These are phyloP conservation scores for Aspergillus jensenii DNA, from an alignment of 2,329 filamentous ascomycete genomes.

Conservation along the genomic window DNA sequence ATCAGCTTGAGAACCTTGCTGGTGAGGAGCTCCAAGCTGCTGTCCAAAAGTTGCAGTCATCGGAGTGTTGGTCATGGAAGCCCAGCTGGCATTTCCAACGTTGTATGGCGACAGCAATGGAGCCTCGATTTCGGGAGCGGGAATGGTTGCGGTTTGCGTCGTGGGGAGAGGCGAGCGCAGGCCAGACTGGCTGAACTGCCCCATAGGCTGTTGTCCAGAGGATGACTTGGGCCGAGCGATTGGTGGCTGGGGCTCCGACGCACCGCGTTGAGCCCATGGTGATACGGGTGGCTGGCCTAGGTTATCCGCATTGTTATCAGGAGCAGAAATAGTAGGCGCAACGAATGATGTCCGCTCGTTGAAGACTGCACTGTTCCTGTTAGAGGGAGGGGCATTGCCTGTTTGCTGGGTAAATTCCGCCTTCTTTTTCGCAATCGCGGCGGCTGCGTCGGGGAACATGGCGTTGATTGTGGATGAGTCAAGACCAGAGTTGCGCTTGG, in stretches of 20 bases:
- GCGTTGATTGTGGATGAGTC: conserved; percentile 92
- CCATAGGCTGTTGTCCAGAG: conserved; percentile 77
- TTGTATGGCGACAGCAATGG: conserved; percentile 81
- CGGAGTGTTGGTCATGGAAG: conserved; percentile 96
- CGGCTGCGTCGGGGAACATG: conserved; percentile 98
- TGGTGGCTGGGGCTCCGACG: conserved; percentile 50
- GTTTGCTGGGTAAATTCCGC: conserved; percentile 96
- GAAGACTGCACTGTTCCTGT: conserved; percentile 82
- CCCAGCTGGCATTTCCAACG: conserved; percentile 87
- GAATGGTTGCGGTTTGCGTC: conserved; percentile 81
- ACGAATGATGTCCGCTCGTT: conserved; percentile 74
- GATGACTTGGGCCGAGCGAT: conserved; percentile 73
- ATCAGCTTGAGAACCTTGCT: conserved; percentile 71
- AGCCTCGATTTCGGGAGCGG: conserved; percentile 71
- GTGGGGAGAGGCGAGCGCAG: conserved; percentile 82
- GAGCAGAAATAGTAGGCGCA: conserved; percentile 71
- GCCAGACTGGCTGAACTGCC: conserved; percentile 83
- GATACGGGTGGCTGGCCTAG: conserved; percentile 68
- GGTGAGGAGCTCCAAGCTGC: conserved; percentile 41
- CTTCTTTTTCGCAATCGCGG: conserved; percentile 97
- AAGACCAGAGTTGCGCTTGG: conserved; percentile 91
- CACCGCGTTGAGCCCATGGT: conserved; percentile 68
- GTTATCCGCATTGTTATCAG: conserved; percentile 61
- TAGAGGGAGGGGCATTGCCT: conserved; percentile 83
- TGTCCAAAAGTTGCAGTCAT: conserved; percentile 83